phyloP scores from a whole-genome alignment of 148 eudicot genomes.

The Nepenthes mirabilis region DNA sequence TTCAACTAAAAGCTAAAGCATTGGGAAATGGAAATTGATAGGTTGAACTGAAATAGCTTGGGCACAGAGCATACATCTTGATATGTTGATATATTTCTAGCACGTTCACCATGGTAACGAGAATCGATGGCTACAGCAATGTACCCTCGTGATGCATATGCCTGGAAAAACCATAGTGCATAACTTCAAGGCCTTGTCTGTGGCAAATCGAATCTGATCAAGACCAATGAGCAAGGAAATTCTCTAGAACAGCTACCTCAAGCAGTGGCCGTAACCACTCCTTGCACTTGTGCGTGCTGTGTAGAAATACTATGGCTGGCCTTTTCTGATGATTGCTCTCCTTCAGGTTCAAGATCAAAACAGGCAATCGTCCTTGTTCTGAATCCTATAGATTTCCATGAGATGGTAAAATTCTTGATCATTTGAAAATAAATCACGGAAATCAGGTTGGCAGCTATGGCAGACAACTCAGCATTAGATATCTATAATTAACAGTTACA shows the following conservation, averaged over 20 bases:
- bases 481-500: no score
- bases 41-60: constrained; percentile 2
- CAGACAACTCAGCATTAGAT: no score
- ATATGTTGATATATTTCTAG: constrained; percentile 60
- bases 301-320: constrained; percentile 79
- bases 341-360: constrained; percentile 65
- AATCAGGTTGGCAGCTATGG: background rate
- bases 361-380: constrained; percentile 87
- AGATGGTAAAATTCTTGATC: background rate
- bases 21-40: no score
- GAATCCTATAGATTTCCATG: constrained; percentile 33
- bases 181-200: background rate
- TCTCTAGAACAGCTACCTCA: constrained; percentile 37
- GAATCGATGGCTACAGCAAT: constrained; percentile 87
- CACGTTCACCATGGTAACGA: constrained; percentile 98
- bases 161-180: constrained; percentile 29
- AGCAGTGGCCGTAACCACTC: constrained; percentile 94
- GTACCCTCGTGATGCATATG: constrained; percentile 95
- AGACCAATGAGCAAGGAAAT: background rate
- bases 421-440: background rate
- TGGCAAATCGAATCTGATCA: background rate
- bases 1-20: no score
- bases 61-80: constrained; percentile 41
- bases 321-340: constrained; percentile 31
- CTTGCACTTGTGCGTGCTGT: constrained; percentile 85